A percentile compares a stretch with the other conserved stretches of the same genome.
phyloP scores from a whole-genome alignment of 2,329 filamentous ascomycete genomes.

The Sporothrix sp. region DNA sequence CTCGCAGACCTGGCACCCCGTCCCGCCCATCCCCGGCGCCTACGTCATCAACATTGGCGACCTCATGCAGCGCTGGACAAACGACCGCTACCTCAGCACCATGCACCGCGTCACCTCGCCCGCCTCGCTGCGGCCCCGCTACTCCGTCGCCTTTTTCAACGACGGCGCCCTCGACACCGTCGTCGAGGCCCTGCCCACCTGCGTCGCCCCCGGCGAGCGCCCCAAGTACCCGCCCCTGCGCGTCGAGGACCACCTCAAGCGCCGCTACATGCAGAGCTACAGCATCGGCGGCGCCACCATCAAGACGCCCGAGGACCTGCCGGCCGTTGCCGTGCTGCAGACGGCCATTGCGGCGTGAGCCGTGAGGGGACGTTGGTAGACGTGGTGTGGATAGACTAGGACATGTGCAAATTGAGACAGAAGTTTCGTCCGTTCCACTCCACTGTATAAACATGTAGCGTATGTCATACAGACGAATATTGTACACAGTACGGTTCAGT shows the following conservation, averaged over 20 bases:
- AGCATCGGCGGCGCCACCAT: slow-evolving; percentile 2
- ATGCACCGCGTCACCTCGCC: slow-evolving; percentile 47
- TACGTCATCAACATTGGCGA: slow-evolving; percentile 43
- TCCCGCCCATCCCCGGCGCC: slow-evolving; percentile 33
- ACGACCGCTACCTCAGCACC: slow-evolving; percentile 42
- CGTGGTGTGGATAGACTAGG: too few species aligned
- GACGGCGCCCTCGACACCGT: slow-evolving; percentile 29
- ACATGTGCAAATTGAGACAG: too few species aligned
- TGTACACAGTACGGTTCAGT: too few species aligned
- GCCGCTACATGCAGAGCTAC: slow-evolving; percentile 24
- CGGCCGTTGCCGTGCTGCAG: neutral
- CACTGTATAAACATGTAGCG: too few species aligned
- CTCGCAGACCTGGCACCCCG: slow-evolving; percentile 35
- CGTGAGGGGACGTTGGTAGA: too few species aligned
- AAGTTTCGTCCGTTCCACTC: too few species aligned
- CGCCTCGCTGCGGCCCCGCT: slow-evolving; percentile 36
- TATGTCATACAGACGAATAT: too few species aligned
- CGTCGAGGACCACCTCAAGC: slow-evolving; percentile 25
- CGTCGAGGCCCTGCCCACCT: slow-evolving; percentile 28
- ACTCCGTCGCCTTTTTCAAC: slow-evolving; percentile 47
- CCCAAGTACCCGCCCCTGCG: slow-evolving; percentile 24
- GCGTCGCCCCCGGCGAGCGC: slow-evolving; percentile 24
- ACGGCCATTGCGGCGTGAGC: too few species aligned
- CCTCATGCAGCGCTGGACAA: slow-evolving; percentile 41
- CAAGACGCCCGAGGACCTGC: neutral